These are phyloP conservation scores for Marchantia paleacea DNA, from an alignment of 225 moss, liverwort and hornwort species.

Conservation along the genomic window DNA sequence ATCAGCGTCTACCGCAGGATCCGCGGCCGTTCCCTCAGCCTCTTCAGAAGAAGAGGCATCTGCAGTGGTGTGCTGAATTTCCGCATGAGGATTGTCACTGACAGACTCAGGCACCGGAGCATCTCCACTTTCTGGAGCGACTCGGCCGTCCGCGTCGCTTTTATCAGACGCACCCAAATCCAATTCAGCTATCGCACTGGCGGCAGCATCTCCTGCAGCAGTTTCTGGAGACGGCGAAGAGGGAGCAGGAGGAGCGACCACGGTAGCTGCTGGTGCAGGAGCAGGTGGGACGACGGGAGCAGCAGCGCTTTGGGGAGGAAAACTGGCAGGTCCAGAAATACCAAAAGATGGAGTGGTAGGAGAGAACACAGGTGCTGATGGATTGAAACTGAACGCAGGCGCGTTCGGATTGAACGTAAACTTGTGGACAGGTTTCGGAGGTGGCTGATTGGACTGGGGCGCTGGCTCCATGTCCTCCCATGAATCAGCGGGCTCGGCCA, in stretches of 20 bases:
- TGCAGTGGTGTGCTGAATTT: conserved; percentile 16
- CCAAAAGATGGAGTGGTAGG: conserved; percentile 31
- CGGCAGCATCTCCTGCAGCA: conserved; percentile 8
- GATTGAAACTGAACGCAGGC: conserved; percentile 58
- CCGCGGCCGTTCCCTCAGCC: conserved; percentile 5
- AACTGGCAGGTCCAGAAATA: conserved; percentile 15
- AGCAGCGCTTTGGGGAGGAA: neutral
- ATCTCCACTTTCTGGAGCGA: conserved; percentile 16
- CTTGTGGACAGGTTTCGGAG: conserved; percentile 12
- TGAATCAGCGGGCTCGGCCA: conserved; percentile 57
- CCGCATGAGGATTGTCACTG: conserved; percentile 1
- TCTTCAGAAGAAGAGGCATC: conserved; percentile 9
- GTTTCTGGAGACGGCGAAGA: conserved; percentile 21
- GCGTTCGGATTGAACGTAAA: conserved; percentile 54
- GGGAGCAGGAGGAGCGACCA: neutral
- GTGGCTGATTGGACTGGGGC: conserved; percentile 22
- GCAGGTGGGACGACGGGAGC: neutral
- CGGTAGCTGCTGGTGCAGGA: conserved; percentile 1
- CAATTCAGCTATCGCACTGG: conserved; percentile 23
- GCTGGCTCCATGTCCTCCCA: conserved; percentile 65
- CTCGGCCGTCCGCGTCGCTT: neutral
- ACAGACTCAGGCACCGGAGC: neutral
- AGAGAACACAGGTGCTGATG: conserved; percentile 46
- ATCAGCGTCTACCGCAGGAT: conserved; percentile 17
- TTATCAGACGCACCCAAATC: conserved; percentile 14